Conservation (phyloP, 306 rosid species). For the Lupinus albus region DNA sequence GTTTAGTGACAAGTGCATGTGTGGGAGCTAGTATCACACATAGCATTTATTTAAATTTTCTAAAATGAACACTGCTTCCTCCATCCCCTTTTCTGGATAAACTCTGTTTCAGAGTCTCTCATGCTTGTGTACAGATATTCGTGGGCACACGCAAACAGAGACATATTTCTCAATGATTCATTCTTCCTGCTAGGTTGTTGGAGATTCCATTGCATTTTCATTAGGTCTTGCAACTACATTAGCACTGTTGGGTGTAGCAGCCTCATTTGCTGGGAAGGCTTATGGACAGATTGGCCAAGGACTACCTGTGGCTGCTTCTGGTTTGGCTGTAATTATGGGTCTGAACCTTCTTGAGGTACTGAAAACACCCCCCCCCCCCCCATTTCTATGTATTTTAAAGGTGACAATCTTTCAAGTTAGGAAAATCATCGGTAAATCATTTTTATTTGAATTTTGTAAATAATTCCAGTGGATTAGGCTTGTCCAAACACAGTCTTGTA, state of each 20-base stretch:
- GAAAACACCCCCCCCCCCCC: too few species aligned
- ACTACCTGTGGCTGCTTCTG: conserved; percentile 90
- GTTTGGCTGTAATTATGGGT: conserved; percentile 91
- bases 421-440: too few species aligned
- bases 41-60: conserved; percentile 8
- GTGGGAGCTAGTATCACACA: neutral
- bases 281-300: conserved; percentile 98
- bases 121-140: too few species aligned
- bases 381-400: too few species aligned
- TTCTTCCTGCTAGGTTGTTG: conserved; percentile 65
- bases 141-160: neutral
- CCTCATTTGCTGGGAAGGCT: conserved; percentile 96
- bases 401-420: too few species aligned
- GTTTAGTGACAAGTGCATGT: too few species aligned
- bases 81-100: conserved; percentile 24
- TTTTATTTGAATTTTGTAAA: too few species aligned
- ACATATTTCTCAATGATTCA: conserved; percentile 7
- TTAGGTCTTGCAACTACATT: conserved; percentile 95
- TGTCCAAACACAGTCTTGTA: too few species aligned
- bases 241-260: conserved; percentile 81
- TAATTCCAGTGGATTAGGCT: too few species aligned
- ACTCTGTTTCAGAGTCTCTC: conserved; percentile 14
- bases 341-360: conserved; percentile 88
- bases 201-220: conserved; percentile 89
- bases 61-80: conserved; percentile 17